Evolutionary conservation across 2,329 filamentous ascomycete species (phyloP).

Genomic region (Fusarium neocosmosporiellum): DNA sequence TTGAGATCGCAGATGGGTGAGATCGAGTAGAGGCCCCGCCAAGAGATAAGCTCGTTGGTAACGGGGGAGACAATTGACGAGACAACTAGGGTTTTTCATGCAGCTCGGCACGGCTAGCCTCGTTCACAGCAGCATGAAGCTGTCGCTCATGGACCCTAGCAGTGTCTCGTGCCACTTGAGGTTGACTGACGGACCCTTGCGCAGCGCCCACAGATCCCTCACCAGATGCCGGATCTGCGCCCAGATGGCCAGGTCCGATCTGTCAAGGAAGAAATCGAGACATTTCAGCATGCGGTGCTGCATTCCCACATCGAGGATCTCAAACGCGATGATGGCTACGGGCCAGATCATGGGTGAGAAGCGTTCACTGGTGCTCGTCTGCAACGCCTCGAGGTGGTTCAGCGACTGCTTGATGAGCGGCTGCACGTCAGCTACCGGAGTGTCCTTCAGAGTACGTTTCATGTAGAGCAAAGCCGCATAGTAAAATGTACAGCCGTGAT

Average conservation of each 20-base stretch:
- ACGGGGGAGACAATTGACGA: neutral
- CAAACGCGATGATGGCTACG: conserved; percentile 38
- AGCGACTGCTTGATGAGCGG: conserved; percentile 39
- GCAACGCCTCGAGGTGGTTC: conserved; percentile 34
- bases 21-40: neutral
- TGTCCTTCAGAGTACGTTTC: conserved; percentile 40
- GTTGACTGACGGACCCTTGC: conserved; percentile 23
- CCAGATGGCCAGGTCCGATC: conserved; percentile 38
- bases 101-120: neutral
- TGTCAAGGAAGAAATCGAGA: conserved; percentile 23
- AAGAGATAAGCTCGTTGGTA: neutral
- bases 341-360: conserved; percentile 43
- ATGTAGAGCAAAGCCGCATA: conserved; percentile 40
- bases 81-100: neutral
- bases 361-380: conserved; percentile 20
- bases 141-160: conserved; percentile 34
- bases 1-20: neutral
- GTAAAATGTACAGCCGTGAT: conserved; percentile 41
- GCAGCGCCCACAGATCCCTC: conserved; percentile 35
- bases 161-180: conserved; percentile 39
- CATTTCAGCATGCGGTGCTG: conserved; percentile 39
- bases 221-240: conserved; percentile 31
- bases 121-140: conserved; percentile 37
- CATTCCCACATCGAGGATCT: conserved; percentile 16
- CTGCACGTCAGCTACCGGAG: conserved; percentile 35